These are phyloP conservation scores for Tylopilus cervinicoccineus DNA, from an alignment of 768 basidiomycete species.

Conservation along the genomic window DNA sequence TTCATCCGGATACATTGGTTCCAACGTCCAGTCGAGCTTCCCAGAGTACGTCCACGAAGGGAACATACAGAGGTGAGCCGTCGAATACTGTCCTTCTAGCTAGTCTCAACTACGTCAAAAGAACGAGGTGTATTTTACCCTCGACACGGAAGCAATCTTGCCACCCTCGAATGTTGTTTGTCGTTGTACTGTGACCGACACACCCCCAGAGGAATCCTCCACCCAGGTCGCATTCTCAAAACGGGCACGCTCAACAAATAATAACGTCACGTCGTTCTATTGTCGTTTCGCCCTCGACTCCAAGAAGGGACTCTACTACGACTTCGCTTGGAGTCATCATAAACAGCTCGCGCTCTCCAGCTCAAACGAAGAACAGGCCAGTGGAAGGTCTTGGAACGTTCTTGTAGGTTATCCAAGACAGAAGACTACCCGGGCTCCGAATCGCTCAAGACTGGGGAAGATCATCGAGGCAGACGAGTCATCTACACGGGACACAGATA, in stretches of 20 bases:
- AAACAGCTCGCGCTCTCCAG: conserved; percentile 35
- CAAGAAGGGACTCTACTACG: conserved; percentile 57
- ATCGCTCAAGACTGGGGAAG: conserved; percentile 19
- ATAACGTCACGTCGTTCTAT: conserved; percentile 38
- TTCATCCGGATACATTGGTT: conserved; percentile 75
- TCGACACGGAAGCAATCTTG: conserved; percentile 45
- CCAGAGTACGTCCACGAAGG: conserved; percentile 55
- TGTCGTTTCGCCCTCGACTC: conserved; percentile 60
- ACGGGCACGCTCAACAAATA: conserved; percentile 8
- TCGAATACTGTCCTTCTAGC: neutral
- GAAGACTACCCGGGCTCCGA: conserved; percentile 9
- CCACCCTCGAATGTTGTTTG: conserved; percentile 49
- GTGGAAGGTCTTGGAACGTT: conserved; percentile 48
- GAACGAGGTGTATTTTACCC: conserved; percentile 76
- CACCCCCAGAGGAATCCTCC: conserved; percentile 9
- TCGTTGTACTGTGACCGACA: conserved; percentile 46
- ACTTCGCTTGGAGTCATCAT: conserved; percentile 56
- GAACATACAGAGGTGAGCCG: conserved; percentile 53
- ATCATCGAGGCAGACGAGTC: conserved; percentile 24
- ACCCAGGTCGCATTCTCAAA: conserved; percentile 15
- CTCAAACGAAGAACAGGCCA: conserved; percentile 26
- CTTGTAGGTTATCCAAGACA: conserved; percentile 19
- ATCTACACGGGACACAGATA: conserved; percentile 14
- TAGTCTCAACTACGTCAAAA: conserved; percentile 24
- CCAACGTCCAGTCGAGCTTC: conserved; percentile 59